A percentile compares a stretch with the other conserved stretches of the same genome.
phyloP scores from a whole-genome alignment of 495 filamentous ascomycete species.

The Trichocladium uniseriatum region DNA sequence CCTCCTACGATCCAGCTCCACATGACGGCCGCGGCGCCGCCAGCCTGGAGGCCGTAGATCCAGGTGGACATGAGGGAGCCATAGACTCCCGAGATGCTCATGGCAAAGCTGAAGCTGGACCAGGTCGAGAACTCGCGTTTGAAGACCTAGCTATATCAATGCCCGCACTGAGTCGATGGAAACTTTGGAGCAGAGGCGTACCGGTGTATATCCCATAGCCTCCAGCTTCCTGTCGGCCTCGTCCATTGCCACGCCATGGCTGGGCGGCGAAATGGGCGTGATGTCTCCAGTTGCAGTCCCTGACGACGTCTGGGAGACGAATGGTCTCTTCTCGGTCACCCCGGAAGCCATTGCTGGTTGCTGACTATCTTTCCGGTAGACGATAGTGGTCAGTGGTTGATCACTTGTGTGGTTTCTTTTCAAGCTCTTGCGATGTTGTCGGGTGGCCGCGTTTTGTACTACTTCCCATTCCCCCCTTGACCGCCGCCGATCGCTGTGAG shows the following conservation, averaged over 20 bases:
- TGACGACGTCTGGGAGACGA: background rate
- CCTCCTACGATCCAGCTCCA: constrained; percentile 62
- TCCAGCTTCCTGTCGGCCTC: constrained; percentile 27
- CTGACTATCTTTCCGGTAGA: background rate
- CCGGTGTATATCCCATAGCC: constrained; percentile 28
- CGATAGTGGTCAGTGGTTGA: background rate
- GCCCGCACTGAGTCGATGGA: no score
- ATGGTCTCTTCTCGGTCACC: background rate
- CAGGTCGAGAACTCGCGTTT: constrained; percentile 55
- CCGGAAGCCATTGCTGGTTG: no score
- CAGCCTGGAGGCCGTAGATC: constrained; percentile 50
- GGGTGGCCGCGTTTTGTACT: no score
- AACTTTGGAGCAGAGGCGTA: background rate
- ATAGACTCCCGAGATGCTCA: constrained; percentile 53
- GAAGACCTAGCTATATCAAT: constrained; percentile 38
- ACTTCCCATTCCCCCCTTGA: no score
- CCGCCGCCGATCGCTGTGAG: no score
- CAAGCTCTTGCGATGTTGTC: no score
- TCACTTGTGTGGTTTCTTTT: no score
- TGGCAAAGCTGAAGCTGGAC: constrained; percentile 54
- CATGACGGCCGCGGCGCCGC: constrained; percentile 49
- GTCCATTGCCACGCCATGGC: constrained; percentile 9
- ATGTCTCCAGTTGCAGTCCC: background rate
- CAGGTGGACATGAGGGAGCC: constrained; percentile 53
- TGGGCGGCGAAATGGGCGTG: constrained; percentile 2